Evolutionary conservation across 2,329 filamentous ascomycete genomes (phyloP).

Genomic region (Triangularia verruculosa): DNA sequence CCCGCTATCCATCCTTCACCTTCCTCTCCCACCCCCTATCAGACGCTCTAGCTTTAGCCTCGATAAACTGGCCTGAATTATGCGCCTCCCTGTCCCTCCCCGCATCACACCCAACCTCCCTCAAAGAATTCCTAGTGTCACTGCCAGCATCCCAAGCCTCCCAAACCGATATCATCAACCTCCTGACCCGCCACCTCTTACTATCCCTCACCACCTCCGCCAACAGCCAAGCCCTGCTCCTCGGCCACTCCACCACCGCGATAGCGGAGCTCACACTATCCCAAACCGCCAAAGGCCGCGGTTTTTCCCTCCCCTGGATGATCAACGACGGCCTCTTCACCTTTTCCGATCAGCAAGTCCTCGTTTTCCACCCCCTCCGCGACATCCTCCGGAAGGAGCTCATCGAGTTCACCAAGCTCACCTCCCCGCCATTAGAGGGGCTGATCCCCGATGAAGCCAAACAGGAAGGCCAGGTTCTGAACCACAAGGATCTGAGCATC

Average conservation of each 20-base stretch:
- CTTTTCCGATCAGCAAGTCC: constrained; percentile 17
- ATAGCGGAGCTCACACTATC: constrained; percentile 82
- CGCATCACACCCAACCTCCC: constrained; percentile 25
- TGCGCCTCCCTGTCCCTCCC: constrained; percentile 35
- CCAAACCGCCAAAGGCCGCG: constrained; percentile 87
- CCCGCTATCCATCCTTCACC: constrained; percentile 62
- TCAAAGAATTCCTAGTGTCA: constrained; percentile 48
- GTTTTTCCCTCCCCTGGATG: constrained; percentile 77
- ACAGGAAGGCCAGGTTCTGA: constrained; percentile 43
- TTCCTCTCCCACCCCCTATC: constrained; percentile 65
- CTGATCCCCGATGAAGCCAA: constrained; percentile 34
- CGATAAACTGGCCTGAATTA: constrained; percentile 54
- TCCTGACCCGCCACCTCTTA: constrained; percentile 70
- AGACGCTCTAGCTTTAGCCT: constrained; percentile 51
- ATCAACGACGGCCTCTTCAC: constrained; percentile 66
- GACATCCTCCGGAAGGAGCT: constrained; percentile 85
- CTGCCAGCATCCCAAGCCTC: constrained; percentile 68
- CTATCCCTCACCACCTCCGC: constrained; percentile 59
- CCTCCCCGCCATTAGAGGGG: constrained; percentile 46
- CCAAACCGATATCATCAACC: constrained; percentile 66
- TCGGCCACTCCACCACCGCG: constrained; percentile 82
- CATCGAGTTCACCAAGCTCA: constrained; percentile 53
- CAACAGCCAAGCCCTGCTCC: constrained; percentile 67
- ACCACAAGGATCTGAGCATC: constrained; percentile 77
- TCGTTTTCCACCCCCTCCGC: constrained; percentile 73